Evolutionary conservation across 805 yeast genomes (phyloP), one percentile per base, ranked within the genome.

Genomic region (Schwanniomyces sp.): DNA sequence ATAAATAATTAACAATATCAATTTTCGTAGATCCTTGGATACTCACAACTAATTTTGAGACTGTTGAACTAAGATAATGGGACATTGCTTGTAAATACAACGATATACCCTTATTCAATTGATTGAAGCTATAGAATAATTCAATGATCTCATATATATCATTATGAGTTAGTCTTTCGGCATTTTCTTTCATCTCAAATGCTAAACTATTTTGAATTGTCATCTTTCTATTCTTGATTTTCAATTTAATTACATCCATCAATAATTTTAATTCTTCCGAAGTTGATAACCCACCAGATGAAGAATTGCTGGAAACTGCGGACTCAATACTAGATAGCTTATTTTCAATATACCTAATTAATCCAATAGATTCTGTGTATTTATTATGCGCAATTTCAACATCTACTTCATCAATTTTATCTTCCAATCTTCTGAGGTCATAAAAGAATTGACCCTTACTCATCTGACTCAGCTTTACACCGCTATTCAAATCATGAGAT

Each of bases 351-450:
- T 69, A 70, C 27, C 59, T 60, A 37, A 74, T 63, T 25, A 69
- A 56, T 7, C 75, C 76, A 16, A 77, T 79, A 4, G 80, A 73
- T 38, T 68, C 71, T 43, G 61, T 65, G 55, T 76, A 85, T 46
- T 77, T 74, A 45, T 80, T 77, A 55, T 86, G 84, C 9, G 88
- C 85, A 24, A 86, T 72, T 46, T 74, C 74, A 11, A 85, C 80
- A 59, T 88, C 94, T 37, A 86, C 74, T 46, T 85, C 89, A 57
- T 86, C 90, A 14, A 87, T 69, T 28, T 72, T 64, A 44, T 83
- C 86, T 55, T 85, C 91, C 11, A 83, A 69, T 27, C 67, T 66
- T 46, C 79, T 78, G 46, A 85, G 67, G 16, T 69, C 78, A 46
- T 74, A 71, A 51, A 80, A 68, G 12, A 70, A 44, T 57, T 70